Evolutionary conservation across 176 grass and related monocot species (phyloP).

Genomic region (Triticum monococcum): DNA sequence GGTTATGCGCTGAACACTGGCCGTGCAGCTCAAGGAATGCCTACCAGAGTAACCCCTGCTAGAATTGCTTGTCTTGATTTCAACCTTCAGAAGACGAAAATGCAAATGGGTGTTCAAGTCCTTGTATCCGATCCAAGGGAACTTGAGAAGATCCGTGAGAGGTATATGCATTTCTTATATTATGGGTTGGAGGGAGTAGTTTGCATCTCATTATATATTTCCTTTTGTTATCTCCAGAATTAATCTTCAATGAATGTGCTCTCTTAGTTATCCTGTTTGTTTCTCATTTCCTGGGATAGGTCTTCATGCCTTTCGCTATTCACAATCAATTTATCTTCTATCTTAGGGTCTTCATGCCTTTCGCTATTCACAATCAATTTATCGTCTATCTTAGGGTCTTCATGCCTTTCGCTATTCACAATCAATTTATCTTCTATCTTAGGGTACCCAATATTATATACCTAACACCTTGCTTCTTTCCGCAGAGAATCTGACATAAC

Average conservation of each 20-base stretch:
- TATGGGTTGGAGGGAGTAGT: neutral
- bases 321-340: neutral
- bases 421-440: neutral
- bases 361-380: neutral
- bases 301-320: neutral
- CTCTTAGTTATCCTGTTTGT: neutral
- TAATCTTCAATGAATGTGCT: neutral
- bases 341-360: neutral
- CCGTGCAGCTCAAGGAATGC: conserved; percentile 91
- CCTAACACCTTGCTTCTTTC: neutral
- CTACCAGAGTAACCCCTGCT: conserved; percentile 72
- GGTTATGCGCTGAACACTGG: conserved; percentile 88
- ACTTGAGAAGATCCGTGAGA: conserved; percentile 88
- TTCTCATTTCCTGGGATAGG: neutral
- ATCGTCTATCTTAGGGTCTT: neutral
- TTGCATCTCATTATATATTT: neutral
- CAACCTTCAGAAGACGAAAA: conserved; percentile 95
- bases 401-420: neutral
- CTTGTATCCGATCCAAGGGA: conserved; percentile 89
- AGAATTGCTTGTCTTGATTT: conserved; percentile 93
- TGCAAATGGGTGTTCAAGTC: conserved; percentile 94
- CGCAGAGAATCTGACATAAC: conserved; percentile 84
- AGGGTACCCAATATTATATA: neutral
- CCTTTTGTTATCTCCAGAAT: neutral
- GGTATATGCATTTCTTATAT: conserved; percentile 32